Percentiles rank a stretch among this genome's conserved stretches.
Conservation (phyloP, 1,139 yeast genomes). For the Kodamaea derodonti region DNA sequence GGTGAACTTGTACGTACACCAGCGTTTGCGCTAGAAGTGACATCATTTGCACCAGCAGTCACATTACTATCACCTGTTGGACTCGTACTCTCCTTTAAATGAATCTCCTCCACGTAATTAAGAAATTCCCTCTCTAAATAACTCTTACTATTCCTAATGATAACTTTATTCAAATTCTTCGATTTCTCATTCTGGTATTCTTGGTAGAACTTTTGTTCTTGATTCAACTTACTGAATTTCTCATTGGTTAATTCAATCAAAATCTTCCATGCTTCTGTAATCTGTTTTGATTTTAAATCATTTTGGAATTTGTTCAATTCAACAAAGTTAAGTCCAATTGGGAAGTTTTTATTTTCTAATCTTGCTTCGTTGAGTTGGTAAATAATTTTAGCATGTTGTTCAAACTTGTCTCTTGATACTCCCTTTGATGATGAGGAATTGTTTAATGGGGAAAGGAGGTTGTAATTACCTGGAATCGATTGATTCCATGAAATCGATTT, state of each 20-base stretch:
- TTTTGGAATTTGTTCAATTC: constrained; percentile 48
- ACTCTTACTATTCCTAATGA: constrained; percentile 53
- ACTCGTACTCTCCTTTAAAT: constrained; percentile 50
- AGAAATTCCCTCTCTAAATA: constrained; percentile 76
- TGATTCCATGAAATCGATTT: constrained; percentile 35
- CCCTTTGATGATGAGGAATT: constrained; percentile 24
- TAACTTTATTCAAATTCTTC: constrained; percentile 37
- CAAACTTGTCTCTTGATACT: constrained; percentile 57
- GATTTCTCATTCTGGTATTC: constrained; percentile 22
- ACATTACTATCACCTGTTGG: no score
- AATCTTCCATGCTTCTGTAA: constrained; percentile 63
- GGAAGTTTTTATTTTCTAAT: constrained; percentile 45
- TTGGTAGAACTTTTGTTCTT: constrained; percentile 46
- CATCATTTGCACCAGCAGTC: no score
- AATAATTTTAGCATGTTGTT: constrained; percentile 67
- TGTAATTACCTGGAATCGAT: constrained; percentile 30
- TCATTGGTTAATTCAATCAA: constrained; percentile 43
- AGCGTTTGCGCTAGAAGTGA: constrained; percentile 45
- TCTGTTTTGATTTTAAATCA: constrained; percentile 59
- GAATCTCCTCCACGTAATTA: constrained; percentile 68
- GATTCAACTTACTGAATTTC: constrained; percentile 29
- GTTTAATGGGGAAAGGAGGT: constrained; percentile 32
- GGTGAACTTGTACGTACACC: constrained; percentile 28
- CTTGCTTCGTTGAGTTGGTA: constrained; percentile 69
- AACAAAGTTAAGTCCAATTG: constrained; percentile 50